Evolutionary conservation across 2,329 filamentous ascomycete species (phyloP).

Genomic region (Cladophialophora bantiana): DNA sequence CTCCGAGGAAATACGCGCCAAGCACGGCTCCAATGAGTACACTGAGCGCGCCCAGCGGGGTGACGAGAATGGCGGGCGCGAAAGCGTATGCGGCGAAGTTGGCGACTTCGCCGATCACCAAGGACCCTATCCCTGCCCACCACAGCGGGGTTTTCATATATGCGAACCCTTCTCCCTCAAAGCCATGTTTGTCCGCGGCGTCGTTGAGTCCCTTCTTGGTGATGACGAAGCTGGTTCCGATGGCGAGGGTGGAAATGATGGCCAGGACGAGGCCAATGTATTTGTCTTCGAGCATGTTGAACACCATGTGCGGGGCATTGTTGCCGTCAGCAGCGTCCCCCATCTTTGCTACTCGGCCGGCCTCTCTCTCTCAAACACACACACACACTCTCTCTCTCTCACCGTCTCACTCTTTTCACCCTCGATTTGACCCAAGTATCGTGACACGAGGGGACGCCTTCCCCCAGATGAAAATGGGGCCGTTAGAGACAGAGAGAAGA

Average conservation of each 20-base stretch:
- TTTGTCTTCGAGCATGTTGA: conserved; percentile 44
- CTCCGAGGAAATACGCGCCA: conserved; percentile 91
- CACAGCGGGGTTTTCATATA: conserved; percentile 95
- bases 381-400: not conserved
- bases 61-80: conserved; percentile 97
- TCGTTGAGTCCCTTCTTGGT: conserved; percentile 98
- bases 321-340: conserved; percentile 3
- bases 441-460: not conserved
- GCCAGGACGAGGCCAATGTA: conserved; percentile 57
- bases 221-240: conserved; percentile 94
- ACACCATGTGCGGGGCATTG: conserved; percentile 25
- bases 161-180: conserved; percentile 93
- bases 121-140: conserved; percentile 93
- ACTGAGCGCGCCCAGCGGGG: conserved; percentile 88
- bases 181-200: conserved; percentile 88
- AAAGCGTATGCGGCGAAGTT: conserved; percentile 99
- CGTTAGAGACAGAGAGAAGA: not conserved
- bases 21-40: conserved; percentile 94
- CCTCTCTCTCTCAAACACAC: not conserved
- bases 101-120: conserved; percentile 90
- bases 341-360: conserved; percentile 2
- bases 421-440: not conserved
- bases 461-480: not conserved
- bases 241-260: conserved; percentile 57
- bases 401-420: not conserved